Base-by-base conservation (phyloP, 805 yeast species). In the Candida endomychidarum region DNA sequence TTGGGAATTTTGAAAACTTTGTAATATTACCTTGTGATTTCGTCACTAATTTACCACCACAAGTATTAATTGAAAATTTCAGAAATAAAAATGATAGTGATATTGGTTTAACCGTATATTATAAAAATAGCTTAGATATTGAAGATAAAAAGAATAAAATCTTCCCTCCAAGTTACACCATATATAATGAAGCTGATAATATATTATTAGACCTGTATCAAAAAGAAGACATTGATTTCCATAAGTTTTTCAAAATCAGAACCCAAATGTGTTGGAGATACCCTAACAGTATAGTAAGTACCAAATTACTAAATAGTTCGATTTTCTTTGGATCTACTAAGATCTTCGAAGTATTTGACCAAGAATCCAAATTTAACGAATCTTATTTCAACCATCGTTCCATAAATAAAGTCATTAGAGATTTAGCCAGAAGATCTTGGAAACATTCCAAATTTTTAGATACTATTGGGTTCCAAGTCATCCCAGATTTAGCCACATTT, bases 1-100 rank as follows among this genome's bases (percentile, higher is more conserved):
- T 28, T 21, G 33, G 30, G 2, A 25, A 36, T 11, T 44, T 34
- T 20, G 51, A 54, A 29, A 52, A 61, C 56, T 82, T 88, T 54
- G 86, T 89, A n/a, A 61, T 93, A 22, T 64, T 93, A 40, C 97
- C 98, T 6, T 91, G 97, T 65, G 99, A 95, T 60, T 86, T 93
- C 57, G 72, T 95, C 39, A 89, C 98, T 2, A 91, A 90, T 57
- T 69, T 91, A 26, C 96, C 96, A 3, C 96, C 98, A 8, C 91
- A 86, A 53, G 83, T 83, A 14, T 72, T 93, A 22, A 79, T 89
- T 32, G 96, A 91, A 55, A 85, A 83, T 37, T 90, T 82, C 59
- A 72, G 96, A 53, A 81, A 81, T 49, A 80, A 81, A 52, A 78
- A 76, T 16, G 83, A 77, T 28, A 64, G 70, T 20, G 87, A 86